Base-by-base conservation (phyloP, 106 monocot genomes). In the Platanthera zijinensis region DNA sequence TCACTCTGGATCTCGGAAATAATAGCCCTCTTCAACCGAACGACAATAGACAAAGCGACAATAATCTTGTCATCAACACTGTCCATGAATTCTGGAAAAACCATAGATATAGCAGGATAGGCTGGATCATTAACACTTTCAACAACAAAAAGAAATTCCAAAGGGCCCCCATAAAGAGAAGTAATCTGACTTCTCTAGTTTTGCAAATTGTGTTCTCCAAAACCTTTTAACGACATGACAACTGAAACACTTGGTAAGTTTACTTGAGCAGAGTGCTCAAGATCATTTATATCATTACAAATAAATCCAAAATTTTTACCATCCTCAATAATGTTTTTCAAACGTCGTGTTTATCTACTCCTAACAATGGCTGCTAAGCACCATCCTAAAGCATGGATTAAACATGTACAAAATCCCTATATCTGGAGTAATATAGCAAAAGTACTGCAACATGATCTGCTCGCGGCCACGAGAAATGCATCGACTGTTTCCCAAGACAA, bases 111-210 rank as follows among this genome's bases (percentile, higher is more conserved):
- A n/a, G n/a, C n/a, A n/a, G n/a, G n/a, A n/a, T n/a, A n/a, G n/a
- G n/a, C n/a, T n/a, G n/a, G n/a, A n/a, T n/a, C n/a, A n/a, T n/a
- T n/a, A n/a, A n/a, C n/a, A n/a, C n/a, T n/a, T n/a, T n/a, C n/a
- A n/a, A n/a, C n/a, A n/a, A n/a, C n/a, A n/a, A n/a, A n/a, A n/a
- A n/a, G n/a, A n/a, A n/a, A n/a, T n/a, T n/a, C n/a, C n/a, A n/a
- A n/a, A n/a, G n/a, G n/a, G n/a, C n/a, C n/a, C n/a, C n/a, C n/a
- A n/a, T 45, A 11, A 13, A 46, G 18, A 79, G 50, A 69, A 69
- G 73, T 71, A 14, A 97, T 94, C 88, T 97, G 97, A 80, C 84
- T 94, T 88, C 85, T 94, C 97, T 94, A 97, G 79, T 97, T 97
- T 80, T 97, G n/a, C n/a, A n/a, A n/a, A n/a, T n/a, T n/a, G n/a